A percentile compares a stretch with the other conserved stretches of the same genome.
phyloP scores from a whole-genome alignment of 768 basidiomycete species.

The Naganishia antarctica region DNA sequence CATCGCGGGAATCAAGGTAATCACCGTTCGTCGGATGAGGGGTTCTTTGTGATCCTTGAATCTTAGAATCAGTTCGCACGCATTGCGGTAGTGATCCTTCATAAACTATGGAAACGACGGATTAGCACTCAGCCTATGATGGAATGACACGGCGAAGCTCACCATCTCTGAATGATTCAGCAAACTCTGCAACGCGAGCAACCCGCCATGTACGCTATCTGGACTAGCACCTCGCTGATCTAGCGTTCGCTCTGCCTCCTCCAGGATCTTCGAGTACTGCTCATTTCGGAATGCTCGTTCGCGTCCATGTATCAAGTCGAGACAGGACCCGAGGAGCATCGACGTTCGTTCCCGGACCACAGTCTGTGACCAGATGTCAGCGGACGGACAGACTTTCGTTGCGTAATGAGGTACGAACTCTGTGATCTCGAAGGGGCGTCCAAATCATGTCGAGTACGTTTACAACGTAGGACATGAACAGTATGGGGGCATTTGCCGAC shows the following conservation, averaged over 20 bases:
- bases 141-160: constrained; percentile 39
- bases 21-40: constrained; percentile 86
- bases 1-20: constrained; percentile 88
- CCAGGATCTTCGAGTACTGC: constrained; percentile 71
- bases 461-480: constrained; percentile 81
- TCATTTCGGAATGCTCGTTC: constrained; percentile 61
- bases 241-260: constrained; percentile 72
- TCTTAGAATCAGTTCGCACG: constrained; percentile 80
- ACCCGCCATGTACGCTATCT: constrained; percentile 85
- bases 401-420: constrained; percentile 52
- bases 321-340: constrained; percentile 83
- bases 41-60: constrained; percentile 83
- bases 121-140: not conserved
- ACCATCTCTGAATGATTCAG: constrained; percentile 92
- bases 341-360: constrained; percentile 90
- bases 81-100: constrained; percentile 62
- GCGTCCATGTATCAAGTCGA: constrained; percentile 71
- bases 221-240: constrained; percentile 66
- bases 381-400: not conserved
- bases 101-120: constrained; percentile 44
- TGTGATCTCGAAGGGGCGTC: constrained; percentile 77
- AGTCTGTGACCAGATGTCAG: constrained; percentile 37
- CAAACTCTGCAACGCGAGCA: constrained; percentile 85
- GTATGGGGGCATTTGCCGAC: constrained; percentile 76
- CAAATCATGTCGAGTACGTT: constrained; percentile 90